Evolutionary conservation across 805 yeast genomes (phyloP).

Genomic region (Myxozyma monticola): DNA sequence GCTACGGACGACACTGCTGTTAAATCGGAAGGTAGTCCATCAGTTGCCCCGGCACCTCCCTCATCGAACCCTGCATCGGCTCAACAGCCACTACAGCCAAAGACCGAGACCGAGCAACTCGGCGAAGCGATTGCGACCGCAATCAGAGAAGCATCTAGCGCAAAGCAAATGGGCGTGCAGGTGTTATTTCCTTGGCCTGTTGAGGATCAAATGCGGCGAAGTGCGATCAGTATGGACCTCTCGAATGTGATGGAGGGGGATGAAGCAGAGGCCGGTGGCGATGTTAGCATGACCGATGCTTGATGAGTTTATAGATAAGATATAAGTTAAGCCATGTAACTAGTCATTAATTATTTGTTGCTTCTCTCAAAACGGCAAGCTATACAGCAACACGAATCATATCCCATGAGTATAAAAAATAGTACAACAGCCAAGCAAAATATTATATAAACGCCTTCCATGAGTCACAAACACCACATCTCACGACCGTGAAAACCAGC

Average conservation of each 20-base stretch:
- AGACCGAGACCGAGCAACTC: background rate
- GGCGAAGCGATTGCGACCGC: conserved; percentile 11
- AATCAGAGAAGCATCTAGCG: conserved; percentile 7
- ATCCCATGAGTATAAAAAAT: no score
- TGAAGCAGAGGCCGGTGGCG: no score
- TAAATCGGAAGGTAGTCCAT: background rate
- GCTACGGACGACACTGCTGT: background rate
- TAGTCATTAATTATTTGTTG: no score
- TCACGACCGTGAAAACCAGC: conserved; percentile 15
- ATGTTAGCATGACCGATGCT: no score
- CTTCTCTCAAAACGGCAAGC: no score
- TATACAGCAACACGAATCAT: no score
- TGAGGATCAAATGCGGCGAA: conserved; percentile 34
- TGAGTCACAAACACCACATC: no score
- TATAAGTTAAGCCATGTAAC: no score
- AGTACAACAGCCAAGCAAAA: background rate
- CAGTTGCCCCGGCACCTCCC: background rate
- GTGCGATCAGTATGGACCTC: no score
- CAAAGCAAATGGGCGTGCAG: conserved; percentile 20
- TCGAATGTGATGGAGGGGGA: no score
- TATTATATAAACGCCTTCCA: no score
- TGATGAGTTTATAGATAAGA: no score
- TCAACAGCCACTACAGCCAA: background rate
- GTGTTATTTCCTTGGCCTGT: conserved; percentile 34
- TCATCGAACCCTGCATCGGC: background rate